Percentiles rank a stretch among this genome's conserved stretches.
phyloP scores from a whole-genome alignment of 306 rosid genomes.

The Quercus wislizeni region DNA sequence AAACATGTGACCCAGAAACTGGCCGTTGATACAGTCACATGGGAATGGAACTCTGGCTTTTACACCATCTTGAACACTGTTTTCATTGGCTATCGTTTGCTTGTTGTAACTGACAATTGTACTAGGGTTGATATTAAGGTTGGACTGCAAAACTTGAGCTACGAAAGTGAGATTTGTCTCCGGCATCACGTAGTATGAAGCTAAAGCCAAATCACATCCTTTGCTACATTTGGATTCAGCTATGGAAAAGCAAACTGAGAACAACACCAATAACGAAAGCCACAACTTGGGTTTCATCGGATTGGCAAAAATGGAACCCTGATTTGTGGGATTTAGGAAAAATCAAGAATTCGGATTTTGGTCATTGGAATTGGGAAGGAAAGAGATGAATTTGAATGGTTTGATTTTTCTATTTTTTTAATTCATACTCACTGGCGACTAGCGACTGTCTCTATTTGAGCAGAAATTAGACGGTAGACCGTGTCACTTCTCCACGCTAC shows the following conservation, averaged over 20 bases:
- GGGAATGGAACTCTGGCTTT: constrained; percentile 52
- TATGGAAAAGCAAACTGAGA: constrained; percentile 11
- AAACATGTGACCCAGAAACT: constrained; percentile 61
- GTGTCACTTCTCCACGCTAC: too few relatives aligned
- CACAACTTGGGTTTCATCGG: constrained; percentile 42
- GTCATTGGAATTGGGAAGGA: not conserved
- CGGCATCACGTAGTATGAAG: constrained; percentile 38
- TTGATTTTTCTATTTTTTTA: too few relatives aligned
- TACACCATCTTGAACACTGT: rapidly evolving
- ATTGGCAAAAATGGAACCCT: not conserved
- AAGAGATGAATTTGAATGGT: not conserved
- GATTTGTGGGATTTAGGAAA: not conserved
- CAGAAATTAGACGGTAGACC: too few relatives aligned
- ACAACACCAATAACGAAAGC: constrained; percentile 22
- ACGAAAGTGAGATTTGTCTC: not conserved
- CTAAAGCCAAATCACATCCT: constrained; percentile 62
- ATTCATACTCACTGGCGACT: too few relatives aligned
- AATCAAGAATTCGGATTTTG: not conserved
- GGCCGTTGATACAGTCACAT: constrained; percentile 48
- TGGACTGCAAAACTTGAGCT: constrained; percentile 19
- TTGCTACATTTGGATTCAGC: constrained; percentile 51
- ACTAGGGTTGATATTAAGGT: not conserved
- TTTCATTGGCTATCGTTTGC: constrained; percentile 6
- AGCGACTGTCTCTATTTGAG: too few relatives aligned
- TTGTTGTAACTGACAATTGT: constrained; percentile 33